Base-by-base conservation (phyloP, 805 yeast genomes). In the Kazachstania bromeliacearum region DNA sequence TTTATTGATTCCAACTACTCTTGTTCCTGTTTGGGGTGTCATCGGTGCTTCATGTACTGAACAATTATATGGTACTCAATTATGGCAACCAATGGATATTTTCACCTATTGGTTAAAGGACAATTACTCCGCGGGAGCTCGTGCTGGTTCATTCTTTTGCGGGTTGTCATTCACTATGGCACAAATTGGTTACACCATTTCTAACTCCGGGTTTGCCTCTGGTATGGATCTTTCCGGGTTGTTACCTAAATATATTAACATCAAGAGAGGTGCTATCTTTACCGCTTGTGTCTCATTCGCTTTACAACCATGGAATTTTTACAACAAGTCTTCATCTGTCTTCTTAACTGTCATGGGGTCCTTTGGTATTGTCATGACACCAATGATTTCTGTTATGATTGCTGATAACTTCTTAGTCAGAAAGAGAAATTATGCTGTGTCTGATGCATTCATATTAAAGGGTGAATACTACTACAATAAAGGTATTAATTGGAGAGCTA, bases 151-250 rank as follows among this genome's bases (percentile, higher is more conserved):
- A 5, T 65, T 65, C 47, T 64, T 66, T 44, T 55, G 62, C 37
- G 70, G 69, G 4, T 40, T 61, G 1, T 56, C 66, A 3, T 59
- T 65, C 36, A 50, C 55, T 9, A 33, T 57, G 19, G 59, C 67
- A 4, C 70, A 66, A 40, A 44, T 66, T 35, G 53, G 64, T 9
- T 61, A 64, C 43, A 64, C 64, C 36, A 57, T 64, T 17, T 53
- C 64, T 14, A 60, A 62, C 28, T 57, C 62, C 34, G 66, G 67
- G 25, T 53, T 59, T 39, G 62, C 64, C 2, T 71, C 71, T 35
- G 70, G 70, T 32, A 64, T 64, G 67, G 68, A 63, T 50, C 45
- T 64, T 30, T 54, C 68, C 5, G 70, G 67, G 33, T 27, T 65
- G 3, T 48, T 53, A 15, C 69, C 70, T 15, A 59, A 54, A 40